Percentiles rank a stretch among this genome's conserved stretches.
Conservation (phyloP, 345 rosid genomes). For the Combretum micranthum region DNA sequence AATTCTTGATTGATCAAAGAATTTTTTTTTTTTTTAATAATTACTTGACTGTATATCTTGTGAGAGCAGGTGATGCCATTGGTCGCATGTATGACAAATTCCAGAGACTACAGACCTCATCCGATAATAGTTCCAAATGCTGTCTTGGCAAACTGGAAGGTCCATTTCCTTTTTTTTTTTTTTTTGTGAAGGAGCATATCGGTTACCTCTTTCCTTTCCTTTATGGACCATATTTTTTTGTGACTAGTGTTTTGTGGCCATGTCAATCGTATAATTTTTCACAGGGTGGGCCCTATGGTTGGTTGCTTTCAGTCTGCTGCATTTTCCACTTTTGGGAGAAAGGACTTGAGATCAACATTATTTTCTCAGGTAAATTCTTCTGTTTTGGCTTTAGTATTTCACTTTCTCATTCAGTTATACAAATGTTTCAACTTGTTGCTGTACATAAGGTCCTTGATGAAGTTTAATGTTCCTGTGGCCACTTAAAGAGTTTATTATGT, state of each 20-base stretch:
- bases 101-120: constrained; percentile 99
- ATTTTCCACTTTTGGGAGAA: constrained; percentile 87
- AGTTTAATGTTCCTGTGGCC: constrained; percentile 95
- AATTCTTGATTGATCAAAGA: too few relatives aligned
- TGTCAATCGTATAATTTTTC: constrained; percentile 22
- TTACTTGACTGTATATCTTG: constrained; percentile 2
- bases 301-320: constrained; percentile 96
- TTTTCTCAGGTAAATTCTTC: constrained; percentile 73
- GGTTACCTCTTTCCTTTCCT: too few relatives aligned
- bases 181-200: not conserved
- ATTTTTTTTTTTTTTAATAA: not conserved
- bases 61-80: constrained; percentile 83
- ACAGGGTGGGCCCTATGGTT: constrained; percentile 82
- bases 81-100: constrained; percentile 99
- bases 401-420: not conserved
- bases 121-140: constrained; percentile 99
- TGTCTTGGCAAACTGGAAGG: constrained; percentile 99
- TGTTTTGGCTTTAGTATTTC: not conserved
- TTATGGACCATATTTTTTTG: not conserved
- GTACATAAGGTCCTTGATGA: constrained; percentile 88
- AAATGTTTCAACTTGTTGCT: constrained; percentile 11
- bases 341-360: constrained; percentile 88
- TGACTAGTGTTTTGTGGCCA: constrained; percentile 7
- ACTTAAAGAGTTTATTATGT: constrained; percentile 97
- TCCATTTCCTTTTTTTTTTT: constrained; percentile 24